Evolutionary conservation across 257 asterid genomes (phyloP).

Genomic region (Anisodus acutangulus): DNA sequence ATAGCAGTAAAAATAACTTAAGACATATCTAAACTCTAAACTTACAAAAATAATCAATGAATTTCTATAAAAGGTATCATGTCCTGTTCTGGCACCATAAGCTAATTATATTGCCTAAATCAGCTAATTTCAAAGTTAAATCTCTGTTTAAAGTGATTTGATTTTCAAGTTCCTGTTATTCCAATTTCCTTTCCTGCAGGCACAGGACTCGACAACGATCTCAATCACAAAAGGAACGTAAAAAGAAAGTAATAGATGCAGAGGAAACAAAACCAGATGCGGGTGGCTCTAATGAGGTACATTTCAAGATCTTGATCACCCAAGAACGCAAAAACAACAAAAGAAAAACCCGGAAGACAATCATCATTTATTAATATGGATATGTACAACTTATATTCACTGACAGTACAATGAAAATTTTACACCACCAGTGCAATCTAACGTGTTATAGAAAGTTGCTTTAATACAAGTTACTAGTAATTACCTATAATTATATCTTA

Average conservation of each 20-base stretch:
- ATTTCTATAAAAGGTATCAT: not conserved
- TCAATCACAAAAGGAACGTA: conserved; percentile 51
- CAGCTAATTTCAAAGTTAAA: not conserved
- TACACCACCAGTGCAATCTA: not conserved
- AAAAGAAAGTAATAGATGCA: conserved; percentile 41
- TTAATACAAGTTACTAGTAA: too few relatives aligned
- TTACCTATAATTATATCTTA: too few relatives aligned
- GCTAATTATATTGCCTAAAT: not conserved
- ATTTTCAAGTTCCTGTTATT: not conserved
- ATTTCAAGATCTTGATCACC: not conserved
- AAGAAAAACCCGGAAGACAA: not conserved
- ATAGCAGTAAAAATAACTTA: not conserved
- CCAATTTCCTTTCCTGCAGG: conserved; percentile 34
- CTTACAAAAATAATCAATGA: not conserved
- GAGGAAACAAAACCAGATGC: conserved; percentile 44
- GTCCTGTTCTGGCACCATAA: not conserved
- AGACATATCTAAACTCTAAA: not conserved
- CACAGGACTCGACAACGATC: conserved; percentile 58
- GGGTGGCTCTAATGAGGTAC: conserved; percentile 46
- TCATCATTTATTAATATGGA: not conserved
- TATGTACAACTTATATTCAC: too few relatives aligned
- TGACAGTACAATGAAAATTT: too few relatives aligned
- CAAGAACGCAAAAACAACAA: not conserved
- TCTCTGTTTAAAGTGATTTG: not conserved
- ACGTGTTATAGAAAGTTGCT: not conserved